These are phyloP conservation scores for Orbilia oligospora DNA, from an alignment of 2,329 filamentous ascomycete genomes.

Conservation along the genomic window DNA sequence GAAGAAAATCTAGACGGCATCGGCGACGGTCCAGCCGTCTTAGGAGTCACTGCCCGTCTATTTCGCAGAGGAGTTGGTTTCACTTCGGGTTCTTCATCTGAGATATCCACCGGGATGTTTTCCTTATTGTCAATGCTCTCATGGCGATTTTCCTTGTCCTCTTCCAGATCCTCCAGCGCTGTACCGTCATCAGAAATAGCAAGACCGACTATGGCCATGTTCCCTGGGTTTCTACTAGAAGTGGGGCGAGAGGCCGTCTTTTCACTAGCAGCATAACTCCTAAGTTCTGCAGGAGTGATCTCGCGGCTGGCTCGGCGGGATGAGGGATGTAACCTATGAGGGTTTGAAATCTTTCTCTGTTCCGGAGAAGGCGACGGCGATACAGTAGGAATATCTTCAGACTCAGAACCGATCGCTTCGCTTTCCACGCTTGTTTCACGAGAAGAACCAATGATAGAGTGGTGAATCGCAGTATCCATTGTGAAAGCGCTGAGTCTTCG, in stretches of 20 bases:
- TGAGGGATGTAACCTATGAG: conserved; percentile 40
- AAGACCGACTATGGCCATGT: conserved; percentile 44
- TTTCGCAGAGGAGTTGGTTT: conserved; percentile 19
- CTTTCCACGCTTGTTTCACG: conserved; percentile 46
- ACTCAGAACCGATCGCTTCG: conserved; percentile 17
- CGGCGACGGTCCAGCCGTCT: conserved; percentile 49
- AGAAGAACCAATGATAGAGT: conserved; percentile 46
- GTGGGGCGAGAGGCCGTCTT: conserved; percentile 50
- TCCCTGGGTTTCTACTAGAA: conserved; percentile 22
- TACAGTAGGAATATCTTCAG: conserved; percentile 5
- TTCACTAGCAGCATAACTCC: conserved; percentile 29
- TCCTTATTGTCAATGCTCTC: conserved; percentile 54
- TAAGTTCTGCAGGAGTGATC: conserved; percentile 40
- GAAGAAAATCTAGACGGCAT: conserved; percentile 54
- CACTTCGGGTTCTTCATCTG: conserved; percentile 35
- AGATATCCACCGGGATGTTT: conserved; percentile 51
- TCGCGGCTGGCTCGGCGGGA: conserved; percentile 46
- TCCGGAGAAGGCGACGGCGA: conserved; percentile 34
- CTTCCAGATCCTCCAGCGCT: conserved; percentile 22
- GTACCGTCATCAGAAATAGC: conserved; percentile 41
- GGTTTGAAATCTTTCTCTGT: conserved; percentile 40
- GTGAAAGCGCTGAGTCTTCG: conserved; percentile 54
- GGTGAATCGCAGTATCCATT: conserved; percentile 51
- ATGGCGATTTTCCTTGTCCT: conserved; percentile 53
- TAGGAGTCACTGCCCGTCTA: conserved; percentile 39